A percentile compares a stretch with the other conserved stretches of the same genome.
Evolutionary conservation across 495 filamentous ascomycete genomes (phyloP).

Genomic region (Tuber aestivum): DNA sequence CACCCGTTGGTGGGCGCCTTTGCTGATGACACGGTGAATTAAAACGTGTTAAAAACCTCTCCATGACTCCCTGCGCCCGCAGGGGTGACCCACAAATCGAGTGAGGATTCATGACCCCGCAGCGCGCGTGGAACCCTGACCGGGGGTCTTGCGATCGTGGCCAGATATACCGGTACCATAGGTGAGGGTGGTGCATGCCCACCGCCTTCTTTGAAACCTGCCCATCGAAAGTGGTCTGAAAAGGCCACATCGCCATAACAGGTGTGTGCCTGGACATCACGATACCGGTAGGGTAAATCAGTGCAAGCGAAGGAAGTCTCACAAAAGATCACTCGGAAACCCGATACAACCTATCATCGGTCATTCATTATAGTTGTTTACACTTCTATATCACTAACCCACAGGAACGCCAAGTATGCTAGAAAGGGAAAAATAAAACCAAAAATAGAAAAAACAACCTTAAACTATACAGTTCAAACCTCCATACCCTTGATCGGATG

Average conservation of each 20-base stretch:
- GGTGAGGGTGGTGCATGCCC: neutral
- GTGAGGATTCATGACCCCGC: neutral
- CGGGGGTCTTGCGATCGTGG: neutral
- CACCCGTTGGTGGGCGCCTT: neutral
- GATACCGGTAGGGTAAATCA: neutral
- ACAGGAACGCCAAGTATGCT: neutral
- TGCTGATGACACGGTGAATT: neutral
- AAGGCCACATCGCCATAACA: neutral
- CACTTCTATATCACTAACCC: neutral
- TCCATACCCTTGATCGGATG: conserved; percentile 75
- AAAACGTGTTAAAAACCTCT: neutral
- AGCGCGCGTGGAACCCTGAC: neutral
- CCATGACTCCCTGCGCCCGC: neutral
- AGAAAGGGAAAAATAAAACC: neutral
- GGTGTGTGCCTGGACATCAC: neutral
- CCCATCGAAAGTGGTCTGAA: neutral
- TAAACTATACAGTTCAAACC: neutral
- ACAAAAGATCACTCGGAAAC: neutral
- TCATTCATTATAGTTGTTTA: neutral
- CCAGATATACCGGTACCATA: neutral
- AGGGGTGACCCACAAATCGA: neutral
- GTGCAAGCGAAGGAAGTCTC: neutral
- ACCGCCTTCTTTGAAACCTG: neutral
- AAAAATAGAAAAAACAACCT: neutral
- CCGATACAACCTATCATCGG: neutral